These are phyloP conservation scores for Byssothecium circinans DNA, from an alignment of 2,329 filamentous ascomycete species.

Conservation along the genomic window DNA sequence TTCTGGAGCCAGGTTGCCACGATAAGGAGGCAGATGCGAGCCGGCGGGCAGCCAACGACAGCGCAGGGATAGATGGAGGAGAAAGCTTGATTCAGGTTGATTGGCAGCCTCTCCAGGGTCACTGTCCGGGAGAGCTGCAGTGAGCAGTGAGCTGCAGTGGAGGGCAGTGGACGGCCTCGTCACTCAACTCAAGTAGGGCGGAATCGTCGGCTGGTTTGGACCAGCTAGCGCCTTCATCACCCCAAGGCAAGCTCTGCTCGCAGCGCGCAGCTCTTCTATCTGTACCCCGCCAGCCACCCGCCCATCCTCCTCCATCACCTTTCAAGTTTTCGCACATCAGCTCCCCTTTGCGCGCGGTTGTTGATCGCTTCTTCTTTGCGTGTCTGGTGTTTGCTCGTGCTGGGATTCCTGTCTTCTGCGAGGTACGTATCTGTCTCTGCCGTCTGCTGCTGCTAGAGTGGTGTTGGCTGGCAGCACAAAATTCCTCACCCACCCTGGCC, in stretches of 20 bases:
- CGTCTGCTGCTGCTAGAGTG: too few species aligned
- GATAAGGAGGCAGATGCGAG: slow-evolving; percentile 20
- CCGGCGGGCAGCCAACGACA: slow-evolving; percentile 29
- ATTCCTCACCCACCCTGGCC: slow-evolving; percentile 31
- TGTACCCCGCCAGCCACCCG: slow-evolving; percentile 13
- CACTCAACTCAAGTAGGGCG: too few species aligned
- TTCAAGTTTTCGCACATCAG: slow-evolving; percentile 13
- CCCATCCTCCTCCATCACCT: slow-evolving; percentile 22
- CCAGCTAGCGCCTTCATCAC: too few species aligned
- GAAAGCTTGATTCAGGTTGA: slow-evolving; percentile 41
- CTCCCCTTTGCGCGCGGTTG: slow-evolving; percentile 38
- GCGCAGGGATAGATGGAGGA: slow-evolving; percentile 17
- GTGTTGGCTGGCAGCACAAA: slow-evolving; percentile 10
- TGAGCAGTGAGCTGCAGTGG: too few species aligned
- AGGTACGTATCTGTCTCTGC: slow-evolving; percentile 6
- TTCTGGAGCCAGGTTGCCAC: background rate
- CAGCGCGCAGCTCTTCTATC: too few species aligned
- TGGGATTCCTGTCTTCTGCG: slow-evolving; percentile 19
- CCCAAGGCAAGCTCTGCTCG: too few species aligned
- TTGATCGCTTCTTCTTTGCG: slow-evolving; percentile 31
- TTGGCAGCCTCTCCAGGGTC: slow-evolving; percentile 10
- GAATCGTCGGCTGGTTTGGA: too few species aligned
- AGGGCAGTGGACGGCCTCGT: too few species aligned
- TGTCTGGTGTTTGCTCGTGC: slow-evolving; percentile 9
- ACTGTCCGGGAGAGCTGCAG: too few species aligned